Percentiles rank a stretch among this genome's conserved stretches.
phyloP scores from a whole-genome alignment of 371 early-diverging fungal species.

The Thermomucor indicae-seudaticae region DNA sequence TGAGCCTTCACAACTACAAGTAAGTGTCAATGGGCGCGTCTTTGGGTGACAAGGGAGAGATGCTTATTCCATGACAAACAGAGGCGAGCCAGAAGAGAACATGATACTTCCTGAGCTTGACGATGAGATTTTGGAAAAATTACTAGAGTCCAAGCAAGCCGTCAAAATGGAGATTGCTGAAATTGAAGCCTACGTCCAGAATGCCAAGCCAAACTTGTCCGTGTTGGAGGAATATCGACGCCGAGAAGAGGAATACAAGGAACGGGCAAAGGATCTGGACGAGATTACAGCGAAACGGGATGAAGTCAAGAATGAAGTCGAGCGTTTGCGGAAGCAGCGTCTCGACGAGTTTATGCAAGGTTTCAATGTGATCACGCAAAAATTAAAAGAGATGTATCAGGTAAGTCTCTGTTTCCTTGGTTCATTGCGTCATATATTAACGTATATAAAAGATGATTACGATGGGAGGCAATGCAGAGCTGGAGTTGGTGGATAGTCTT shows the following conservation, averaged over 20 bases:
- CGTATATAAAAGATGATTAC: conserved; percentile 99
- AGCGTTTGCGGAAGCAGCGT: conserved; percentile 77
- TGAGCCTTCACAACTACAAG: conserved; percentile 62
- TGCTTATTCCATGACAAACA: neutral
- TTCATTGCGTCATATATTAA: conserved; percentile 1
- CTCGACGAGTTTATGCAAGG: conserved; percentile 96
- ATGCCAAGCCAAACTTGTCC: conserved; percentile 82
- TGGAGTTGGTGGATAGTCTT: conserved; percentile 98
- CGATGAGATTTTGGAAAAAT: conserved; percentile 46
- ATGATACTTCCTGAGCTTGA: conserved; percentile 44
- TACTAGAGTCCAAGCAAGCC: conserved; percentile 23
- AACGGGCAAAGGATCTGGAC: conserved; percentile 74
- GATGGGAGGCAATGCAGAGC: conserved; percentile 99
- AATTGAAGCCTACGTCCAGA: conserved; percentile 61
- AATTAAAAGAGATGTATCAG: conserved; percentile 99
- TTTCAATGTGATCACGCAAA: conserved; percentile 89
- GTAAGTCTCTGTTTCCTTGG: conserved; percentile 21
- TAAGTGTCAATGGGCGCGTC: conserved; percentile 18
- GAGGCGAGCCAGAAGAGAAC: conserved; percentile 54
- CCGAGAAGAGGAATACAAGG: conserved; percentile 70
- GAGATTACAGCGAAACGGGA: conserved; percentile 72
- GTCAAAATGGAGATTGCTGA: conserved; percentile 44
- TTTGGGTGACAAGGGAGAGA: neutral
- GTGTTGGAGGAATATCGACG: conserved; percentile 86
- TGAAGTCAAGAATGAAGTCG: conserved; percentile 67